A percentile compares a stretch with the other conserved stretches of the same genome.
phyloP scores from a whole-genome alignment of 768 basidiomycete genomes.

The Lactarius tabidus region DNA sequence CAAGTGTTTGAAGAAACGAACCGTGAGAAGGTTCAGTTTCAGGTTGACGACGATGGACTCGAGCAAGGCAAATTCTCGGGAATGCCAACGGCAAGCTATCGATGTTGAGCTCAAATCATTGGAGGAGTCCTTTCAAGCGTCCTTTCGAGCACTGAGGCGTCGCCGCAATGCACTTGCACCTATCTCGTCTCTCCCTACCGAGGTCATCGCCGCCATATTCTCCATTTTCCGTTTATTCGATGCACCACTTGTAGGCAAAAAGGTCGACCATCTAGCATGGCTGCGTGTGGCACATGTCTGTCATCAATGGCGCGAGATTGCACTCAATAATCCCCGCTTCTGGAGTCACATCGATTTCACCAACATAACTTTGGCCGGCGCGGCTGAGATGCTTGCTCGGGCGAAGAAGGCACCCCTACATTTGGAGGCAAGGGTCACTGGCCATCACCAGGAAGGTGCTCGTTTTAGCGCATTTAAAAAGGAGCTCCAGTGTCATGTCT shows the following conservation, averaged over 20 bases:
- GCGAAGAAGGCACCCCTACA: neutral
- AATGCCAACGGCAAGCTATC: neutral
- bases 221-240: neutral
- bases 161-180: neutral
- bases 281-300: constrained; percentile 16
- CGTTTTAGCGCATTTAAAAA: neutral
- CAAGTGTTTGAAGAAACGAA: too few relatives aligned
- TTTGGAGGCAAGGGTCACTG: neutral
- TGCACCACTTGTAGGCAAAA: neutral
- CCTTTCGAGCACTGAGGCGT: neutral
- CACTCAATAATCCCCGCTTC: constrained; percentile 15
- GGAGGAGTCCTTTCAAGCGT: neutral
- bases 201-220: neutral
- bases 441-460: neutral
- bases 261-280: neutral
- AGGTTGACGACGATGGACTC: neutral
- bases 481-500: neutral
- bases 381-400: constrained; percentile 7
- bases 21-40: too few relatives aligned
- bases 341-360: constrained; percentile 14
- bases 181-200: neutral
- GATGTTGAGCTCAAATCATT: neutral
- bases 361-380: neutral
- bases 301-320: constrained; percentile 22
- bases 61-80: neutral